These are phyloP conservation scores for Viola odorata DNA, from an alignment of 345 rosid species.

Conservation along the genomic window DNA sequence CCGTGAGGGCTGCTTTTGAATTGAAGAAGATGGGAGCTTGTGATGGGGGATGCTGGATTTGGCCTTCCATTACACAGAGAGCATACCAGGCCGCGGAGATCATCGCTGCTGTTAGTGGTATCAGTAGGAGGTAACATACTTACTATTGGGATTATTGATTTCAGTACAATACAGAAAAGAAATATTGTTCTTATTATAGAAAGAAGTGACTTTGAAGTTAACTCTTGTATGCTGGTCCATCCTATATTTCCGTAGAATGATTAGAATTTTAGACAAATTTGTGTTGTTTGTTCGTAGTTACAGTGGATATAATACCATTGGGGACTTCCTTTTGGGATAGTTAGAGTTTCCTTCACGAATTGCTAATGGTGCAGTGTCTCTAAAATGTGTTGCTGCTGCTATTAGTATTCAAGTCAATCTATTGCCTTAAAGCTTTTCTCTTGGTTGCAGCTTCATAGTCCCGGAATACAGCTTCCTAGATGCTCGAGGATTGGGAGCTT, in stretches of 20 bases:
- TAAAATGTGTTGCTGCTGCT: no score
- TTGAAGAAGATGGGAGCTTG: conserved; percentile 78
- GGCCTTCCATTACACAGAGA: conserved; percentile 97
- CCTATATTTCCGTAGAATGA: no score
- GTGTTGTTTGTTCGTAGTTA: no score
- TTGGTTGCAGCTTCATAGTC: conserved; percentile 61
- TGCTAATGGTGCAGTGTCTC: no score
- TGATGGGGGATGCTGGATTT: conserved; percentile 78
- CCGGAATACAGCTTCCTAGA: conserved; percentile 92
- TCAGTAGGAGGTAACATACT: conserved; percentile 53
- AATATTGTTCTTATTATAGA: neutral
- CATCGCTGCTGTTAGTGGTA: conserved; percentile 64
- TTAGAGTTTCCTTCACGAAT: no score
- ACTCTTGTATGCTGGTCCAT: no score
- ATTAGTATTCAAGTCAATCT: neutral
- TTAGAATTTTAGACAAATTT: no score
- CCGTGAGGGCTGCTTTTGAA: conserved; percentile 53
- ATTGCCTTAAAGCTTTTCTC: conserved; percentile 2
- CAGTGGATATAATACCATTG: no score
- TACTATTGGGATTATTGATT: neutral
- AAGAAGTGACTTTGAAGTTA: no score
- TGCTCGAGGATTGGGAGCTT: conserved; percentile 96
- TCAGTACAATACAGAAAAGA: neutral
- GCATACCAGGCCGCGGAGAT: conserved; percentile 95
- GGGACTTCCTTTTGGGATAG: no score